phyloP scores from a whole-genome alignment of 331 rosid genomes.

The Malus hybrid region DNA sequence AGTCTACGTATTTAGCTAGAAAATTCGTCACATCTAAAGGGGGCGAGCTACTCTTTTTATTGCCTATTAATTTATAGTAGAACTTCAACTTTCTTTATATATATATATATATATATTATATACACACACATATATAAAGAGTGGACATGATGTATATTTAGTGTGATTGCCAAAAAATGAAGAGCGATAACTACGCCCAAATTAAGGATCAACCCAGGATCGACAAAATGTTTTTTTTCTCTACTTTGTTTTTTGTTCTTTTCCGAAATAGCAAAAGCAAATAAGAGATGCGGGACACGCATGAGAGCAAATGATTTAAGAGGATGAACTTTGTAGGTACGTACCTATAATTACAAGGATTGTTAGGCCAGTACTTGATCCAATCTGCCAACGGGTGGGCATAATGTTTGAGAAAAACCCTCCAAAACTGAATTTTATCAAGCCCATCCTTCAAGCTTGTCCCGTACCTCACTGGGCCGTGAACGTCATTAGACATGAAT shows the following conservation, averaged over 20 bases:
- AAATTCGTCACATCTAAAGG: no score
- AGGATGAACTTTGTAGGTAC: background rate
- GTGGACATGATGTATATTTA: background rate
- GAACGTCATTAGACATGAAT: slow-evolving; percentile 37
- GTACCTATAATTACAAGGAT: slow-evolving; percentile 37
- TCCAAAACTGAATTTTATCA: slow-evolving; percentile 37
- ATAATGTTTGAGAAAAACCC: slow-evolving; percentile 54
- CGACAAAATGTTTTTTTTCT: background rate
- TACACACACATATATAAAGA: no score
- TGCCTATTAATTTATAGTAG: no score
- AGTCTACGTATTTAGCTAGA: no score
- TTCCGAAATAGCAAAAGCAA: background rate
- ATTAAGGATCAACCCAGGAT: background rate
- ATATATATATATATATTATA: no score
- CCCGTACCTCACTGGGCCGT: slow-evolving; percentile 40
- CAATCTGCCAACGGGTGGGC: slow-evolving; percentile 44
- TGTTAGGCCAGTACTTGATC: slow-evolving; percentile 39
- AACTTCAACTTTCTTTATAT: no score
- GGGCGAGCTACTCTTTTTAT: no score
- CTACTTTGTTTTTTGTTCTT: background rate
- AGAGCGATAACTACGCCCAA: background rate
- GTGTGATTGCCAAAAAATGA: background rate
- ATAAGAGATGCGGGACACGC: background rate
- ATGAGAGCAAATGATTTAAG: background rate
- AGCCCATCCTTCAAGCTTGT: slow-evolving; percentile 33